A percentile compares a stretch with the other conserved stretches of the same genome.
Evolutionary conservation across 108 stramenopile species (phyloP).

Genomic region (Cyclotella atomus): DNA sequence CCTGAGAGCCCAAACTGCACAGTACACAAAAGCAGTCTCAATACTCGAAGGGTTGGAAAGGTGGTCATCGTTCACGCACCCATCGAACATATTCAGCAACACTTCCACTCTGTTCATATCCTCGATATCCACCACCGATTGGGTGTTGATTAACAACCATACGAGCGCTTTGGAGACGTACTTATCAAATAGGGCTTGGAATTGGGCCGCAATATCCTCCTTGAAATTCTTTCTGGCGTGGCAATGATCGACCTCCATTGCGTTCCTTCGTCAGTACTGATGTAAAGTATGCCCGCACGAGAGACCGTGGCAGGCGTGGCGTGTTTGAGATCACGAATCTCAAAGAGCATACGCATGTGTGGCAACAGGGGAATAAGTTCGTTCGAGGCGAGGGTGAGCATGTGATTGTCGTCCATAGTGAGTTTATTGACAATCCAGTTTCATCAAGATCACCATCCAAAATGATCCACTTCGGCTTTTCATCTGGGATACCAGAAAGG

Average conservation of each 20-base stretch:
- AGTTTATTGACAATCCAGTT: constrained; percentile 90
- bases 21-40: constrained; percentile 78
- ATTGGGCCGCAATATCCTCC: constrained; percentile 32
- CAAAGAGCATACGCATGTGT: constrained; percentile 89
- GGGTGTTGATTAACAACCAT: constrained; percentile 44
- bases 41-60: constrained; percentile 41
- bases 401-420: constrained; percentile 88
- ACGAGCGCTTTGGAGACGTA: constrained; percentile 40
- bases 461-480: constrained; percentile 85
- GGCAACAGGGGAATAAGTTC: constrained; percentile 82
- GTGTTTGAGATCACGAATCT: constrained; percentile 84
- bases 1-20: constrained; percentile 80
- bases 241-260: constrained; percentile 82
- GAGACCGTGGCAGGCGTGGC: constrained; percentile 85
- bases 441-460: constrained; percentile 86
- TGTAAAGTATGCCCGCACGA: constrained; percentile 86
- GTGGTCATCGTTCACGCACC: constrained; percentile 59
- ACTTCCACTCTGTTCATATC: constrained; percentile 64
- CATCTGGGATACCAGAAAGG: constrained; percentile 69
- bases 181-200: constrained; percentile 46
- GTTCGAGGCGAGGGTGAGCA: constrained; percentile 88
- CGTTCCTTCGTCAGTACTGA: constrained; percentile 76
- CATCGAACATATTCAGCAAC: constrained; percentile 79
- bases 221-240: constrained; percentile 35
- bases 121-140: constrained; percentile 65